Conservation (phyloP, 257 asterid species). For the Ligustrum vulgare region DNA sequence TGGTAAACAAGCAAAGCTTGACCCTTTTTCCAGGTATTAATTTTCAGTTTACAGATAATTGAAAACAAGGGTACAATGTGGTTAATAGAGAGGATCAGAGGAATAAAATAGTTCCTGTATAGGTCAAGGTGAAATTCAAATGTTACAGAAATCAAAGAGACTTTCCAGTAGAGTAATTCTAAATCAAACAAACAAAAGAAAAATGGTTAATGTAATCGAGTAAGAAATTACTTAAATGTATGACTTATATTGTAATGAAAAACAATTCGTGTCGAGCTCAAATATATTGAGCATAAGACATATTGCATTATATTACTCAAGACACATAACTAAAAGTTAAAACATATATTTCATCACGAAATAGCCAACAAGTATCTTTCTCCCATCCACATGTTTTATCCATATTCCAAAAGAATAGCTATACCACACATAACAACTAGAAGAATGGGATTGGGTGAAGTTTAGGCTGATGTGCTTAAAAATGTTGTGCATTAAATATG, state of each 20-base stretch:
- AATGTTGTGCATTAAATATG: neutral
- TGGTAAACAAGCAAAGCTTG: neutral
- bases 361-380: neutral
- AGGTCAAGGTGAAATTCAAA: too few species aligned
- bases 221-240: neutral
- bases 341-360: neutral
- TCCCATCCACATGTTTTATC: neutral
- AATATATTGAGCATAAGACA: neutral
- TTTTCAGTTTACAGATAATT: neutral
- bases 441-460: neutral
- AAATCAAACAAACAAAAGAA: neutral
- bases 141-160: neutral
- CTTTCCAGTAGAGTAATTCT: neutral
- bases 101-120: neutral
- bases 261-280: neutral
- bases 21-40: neutral
- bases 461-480: neutral
- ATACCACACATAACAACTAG: neutral
- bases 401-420: neutral
- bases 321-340: neutral
- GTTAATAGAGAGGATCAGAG: neutral
- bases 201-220: neutral
- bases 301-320: neutral
- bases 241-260: neutral
- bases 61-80: too few species aligned